Percentiles rank a stretch among this genome's conserved stretches.
phyloP scores from a whole-genome alignment of 768 basidiomycete genomes.

The Mycena albidolilacea region DNA sequence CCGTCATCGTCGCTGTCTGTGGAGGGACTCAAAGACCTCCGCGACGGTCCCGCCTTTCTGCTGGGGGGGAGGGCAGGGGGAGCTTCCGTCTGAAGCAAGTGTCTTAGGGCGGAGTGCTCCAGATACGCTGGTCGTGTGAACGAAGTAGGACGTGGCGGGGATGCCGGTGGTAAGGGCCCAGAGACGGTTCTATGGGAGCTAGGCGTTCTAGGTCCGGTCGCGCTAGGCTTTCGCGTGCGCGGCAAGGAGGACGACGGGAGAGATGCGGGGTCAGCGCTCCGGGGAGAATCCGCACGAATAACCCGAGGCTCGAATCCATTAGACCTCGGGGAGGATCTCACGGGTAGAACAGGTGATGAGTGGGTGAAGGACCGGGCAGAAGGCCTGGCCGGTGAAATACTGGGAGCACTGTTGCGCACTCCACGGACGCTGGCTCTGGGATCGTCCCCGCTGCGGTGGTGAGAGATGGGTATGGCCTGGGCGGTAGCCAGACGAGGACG shows the following conservation, averaged over 20 bases:
- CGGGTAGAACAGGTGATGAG: conserved; percentile 46
- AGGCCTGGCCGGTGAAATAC: conserved; percentile 56
- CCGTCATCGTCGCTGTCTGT: conserved; percentile 81
- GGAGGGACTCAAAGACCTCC: conserved; percentile 55
- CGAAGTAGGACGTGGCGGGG: conserved; percentile 51
- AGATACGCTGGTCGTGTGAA: conserved; percentile 84
- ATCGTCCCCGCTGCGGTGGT: conserved; percentile 51
- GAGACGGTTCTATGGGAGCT: conserved; percentile 47
- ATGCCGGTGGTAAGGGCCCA: conserved; percentile 48
- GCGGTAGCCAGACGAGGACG: conserved; percentile 58
- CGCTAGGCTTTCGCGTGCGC: conserved; percentile 64
- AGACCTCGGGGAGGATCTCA: conserved; percentile 51
- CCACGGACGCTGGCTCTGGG: conserved; percentile 57
- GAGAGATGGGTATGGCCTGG: conserved; percentile 46
- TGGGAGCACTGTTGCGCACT: conserved; percentile 52
- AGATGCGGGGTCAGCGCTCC: conserved; percentile 60
- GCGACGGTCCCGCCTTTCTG: conserved; percentile 52
- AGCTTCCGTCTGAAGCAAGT: conserved; percentile 74
- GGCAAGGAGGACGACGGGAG: conserved; percentile 55
- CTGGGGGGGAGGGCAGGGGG: conserved; percentile 54
- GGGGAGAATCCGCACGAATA: conserved; percentile 69
- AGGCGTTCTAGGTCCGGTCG: conserved; percentile 48
- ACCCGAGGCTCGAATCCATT: conserved; percentile 76
- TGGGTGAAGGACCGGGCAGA: conserved; percentile 62
- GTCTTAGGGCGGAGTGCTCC: conserved; percentile 80